Evolutionary conservation across 305 asterid genomes (phyloP).

Genomic region (Fraxinus xanthoxyloides): DNA sequence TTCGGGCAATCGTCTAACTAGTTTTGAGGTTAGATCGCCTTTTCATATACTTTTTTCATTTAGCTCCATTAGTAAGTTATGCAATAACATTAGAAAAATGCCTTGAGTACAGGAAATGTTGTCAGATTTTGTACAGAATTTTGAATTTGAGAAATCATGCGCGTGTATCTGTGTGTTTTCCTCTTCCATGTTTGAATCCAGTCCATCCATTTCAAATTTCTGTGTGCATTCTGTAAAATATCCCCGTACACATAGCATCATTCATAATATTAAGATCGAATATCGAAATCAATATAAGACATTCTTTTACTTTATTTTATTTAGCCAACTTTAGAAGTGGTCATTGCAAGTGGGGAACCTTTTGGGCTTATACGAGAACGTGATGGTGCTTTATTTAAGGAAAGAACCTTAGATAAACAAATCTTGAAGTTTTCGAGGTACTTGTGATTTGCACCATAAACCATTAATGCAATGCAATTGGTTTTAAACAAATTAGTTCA

Average conservation of each 20-base stretch:
- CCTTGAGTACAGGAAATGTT: too few species aligned
- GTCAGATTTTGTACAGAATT: too few species aligned
- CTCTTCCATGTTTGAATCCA: too few species aligned
- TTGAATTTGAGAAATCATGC: too few species aligned
- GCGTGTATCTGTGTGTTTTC: too few species aligned
- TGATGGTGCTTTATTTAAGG: conserved; percentile 24
- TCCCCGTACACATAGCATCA: too few species aligned
- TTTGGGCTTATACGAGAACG: not conserved
- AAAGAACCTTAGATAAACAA: conserved; percentile 30
- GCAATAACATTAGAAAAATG: not conserved
- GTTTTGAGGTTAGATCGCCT: not conserved
- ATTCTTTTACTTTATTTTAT: not conserved
- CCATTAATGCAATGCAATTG: conserved; percentile 33
- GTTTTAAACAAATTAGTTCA: conserved; percentile 16
- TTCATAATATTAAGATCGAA: not conserved
- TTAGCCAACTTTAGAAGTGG: not conserved
- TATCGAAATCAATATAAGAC: not conserved
- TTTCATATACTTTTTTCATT: not conserved
- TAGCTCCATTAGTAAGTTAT: not conserved
- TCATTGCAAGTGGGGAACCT: not conserved
- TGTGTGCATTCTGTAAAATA: too few species aligned
- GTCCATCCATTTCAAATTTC: too few species aligned
- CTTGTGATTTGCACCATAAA: conserved; percentile 27
- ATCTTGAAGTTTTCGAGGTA: conserved; percentile 29
- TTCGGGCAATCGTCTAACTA: not conserved